Percentiles rank a stretch among this genome's conserved stretches.
These are phyloP conservation scores for Aspergillus sp. DNA, from an alignment of 2,329 filamentous ascomycete species.

Conservation along the genomic window DNA sequence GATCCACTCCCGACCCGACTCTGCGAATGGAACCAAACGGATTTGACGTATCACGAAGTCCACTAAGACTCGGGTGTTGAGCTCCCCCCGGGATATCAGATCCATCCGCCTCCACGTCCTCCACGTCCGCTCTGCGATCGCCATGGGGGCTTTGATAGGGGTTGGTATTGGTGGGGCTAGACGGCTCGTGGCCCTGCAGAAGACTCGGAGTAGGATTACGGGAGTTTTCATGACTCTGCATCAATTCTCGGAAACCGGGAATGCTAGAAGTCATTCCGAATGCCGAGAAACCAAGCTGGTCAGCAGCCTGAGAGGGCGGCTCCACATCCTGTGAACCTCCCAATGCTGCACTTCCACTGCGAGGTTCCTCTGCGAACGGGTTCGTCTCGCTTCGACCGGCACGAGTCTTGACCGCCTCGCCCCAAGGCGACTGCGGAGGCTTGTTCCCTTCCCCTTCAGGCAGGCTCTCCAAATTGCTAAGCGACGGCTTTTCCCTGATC, in stretches of 20 bases:
- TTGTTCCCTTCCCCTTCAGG: constrained; percentile 43
- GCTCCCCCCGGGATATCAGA: constrained; percentile 45
- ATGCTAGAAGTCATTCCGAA: constrained; percentile 54
- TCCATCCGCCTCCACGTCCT: constrained; percentile 51
- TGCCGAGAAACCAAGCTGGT: constrained; percentile 51
- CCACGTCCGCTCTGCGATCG: constrained; percentile 55
- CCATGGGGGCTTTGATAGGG: constrained; percentile 87
- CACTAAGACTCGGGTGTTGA: constrained; percentile 46
- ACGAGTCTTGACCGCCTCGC: constrained; percentile 39
- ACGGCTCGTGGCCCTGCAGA: constrained; percentile 54
- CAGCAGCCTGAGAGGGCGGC: constrained; percentile 39
- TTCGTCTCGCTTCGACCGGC: constrained; percentile 43
- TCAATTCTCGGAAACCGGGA: constrained; percentile 49
- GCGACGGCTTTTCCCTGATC: constrained; percentile 49
- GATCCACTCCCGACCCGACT: constrained; percentile 48
- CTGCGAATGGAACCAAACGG: constrained; percentile 49
- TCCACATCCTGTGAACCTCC: constrained; percentile 67
- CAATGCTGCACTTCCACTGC: constrained; percentile 57
- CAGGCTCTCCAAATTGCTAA: constrained; percentile 46
- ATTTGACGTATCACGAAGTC: constrained; percentile 44
- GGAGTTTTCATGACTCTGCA: constrained; percentile 50
- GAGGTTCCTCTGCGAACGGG: constrained; percentile 43
- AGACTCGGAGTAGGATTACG: constrained; percentile 48
- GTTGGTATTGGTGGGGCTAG: constrained; percentile 91
- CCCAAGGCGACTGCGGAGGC: constrained; percentile 45